Conservation (phyloP, 208 protist species). For the Jaenimonas drosophilae region DNA sequence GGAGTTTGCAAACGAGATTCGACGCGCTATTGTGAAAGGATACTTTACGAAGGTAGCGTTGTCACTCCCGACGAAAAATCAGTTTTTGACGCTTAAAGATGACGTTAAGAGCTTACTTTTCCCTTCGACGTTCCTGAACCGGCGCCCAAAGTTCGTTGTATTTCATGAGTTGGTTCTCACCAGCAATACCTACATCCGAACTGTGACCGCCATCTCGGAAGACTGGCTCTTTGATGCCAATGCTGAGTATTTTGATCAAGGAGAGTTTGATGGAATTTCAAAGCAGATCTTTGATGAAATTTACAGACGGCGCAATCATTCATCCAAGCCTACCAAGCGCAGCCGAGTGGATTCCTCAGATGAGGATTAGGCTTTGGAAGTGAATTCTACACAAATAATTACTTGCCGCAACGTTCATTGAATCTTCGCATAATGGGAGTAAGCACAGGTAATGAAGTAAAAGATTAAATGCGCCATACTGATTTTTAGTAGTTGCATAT, state of each 20-base stretch:
- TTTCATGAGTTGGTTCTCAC: constrained; percentile 97
- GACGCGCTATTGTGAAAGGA: constrained; percentile 86
- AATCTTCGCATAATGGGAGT: too few species aligned
- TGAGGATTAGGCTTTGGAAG: constrained; percentile 4
- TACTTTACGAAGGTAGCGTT: constrained; percentile 97
- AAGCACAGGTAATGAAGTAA: too few species aligned
- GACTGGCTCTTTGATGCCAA: constrained; percentile 90
- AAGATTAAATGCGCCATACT: background rate
- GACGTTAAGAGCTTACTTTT: constrained; percentile 91
- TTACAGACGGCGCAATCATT: constrained; percentile 24
- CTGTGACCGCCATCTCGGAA: constrained; percentile 90
- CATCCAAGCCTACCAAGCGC: constrained; percentile 12
- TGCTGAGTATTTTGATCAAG: constrained; percentile 77
- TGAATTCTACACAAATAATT: constrained; percentile 6
- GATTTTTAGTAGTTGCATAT: background rate
- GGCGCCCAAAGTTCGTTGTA: constrained; percentile 96
- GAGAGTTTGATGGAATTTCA: constrained; percentile 70
- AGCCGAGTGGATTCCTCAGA: constrained; percentile 8
- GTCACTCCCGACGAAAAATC: constrained; percentile 91
- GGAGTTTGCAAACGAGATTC: constrained; percentile 82
- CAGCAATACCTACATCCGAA: constrained; percentile 94
- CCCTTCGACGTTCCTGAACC: constrained; percentile 85
- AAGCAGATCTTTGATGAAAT: constrained; percentile 78
- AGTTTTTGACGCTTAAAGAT: constrained; percentile 95
- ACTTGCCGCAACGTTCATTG: too few species aligned